Evolutionary conservation across 306 rosid genomes (phyloP), one percentile per base, ranked within the genome.

Genomic region (Cucurbita argyrosperma): DNA sequence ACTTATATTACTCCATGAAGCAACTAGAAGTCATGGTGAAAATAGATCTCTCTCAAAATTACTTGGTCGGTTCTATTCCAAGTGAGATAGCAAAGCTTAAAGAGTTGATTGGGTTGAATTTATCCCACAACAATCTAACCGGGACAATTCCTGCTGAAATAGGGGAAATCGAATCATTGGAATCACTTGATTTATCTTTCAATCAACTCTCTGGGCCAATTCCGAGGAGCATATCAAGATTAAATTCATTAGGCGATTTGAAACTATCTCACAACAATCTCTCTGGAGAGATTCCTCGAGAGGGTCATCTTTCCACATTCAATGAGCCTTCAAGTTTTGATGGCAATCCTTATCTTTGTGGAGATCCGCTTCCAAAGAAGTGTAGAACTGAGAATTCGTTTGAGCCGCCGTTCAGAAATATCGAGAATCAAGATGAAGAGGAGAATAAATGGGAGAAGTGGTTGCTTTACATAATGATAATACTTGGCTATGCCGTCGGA

Each of bases 31-130:
- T 76, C 1, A 14, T 76, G 7, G 75, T 40, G 19, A 43, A 13
- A 7, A 37, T 72, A 30, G 66, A 78, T 19, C 73, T 78, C 2
- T 78, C 77, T 3, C 52, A 42, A 1, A 78, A 72, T 47, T 71
- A 50, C 6, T 43, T 78, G 15, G 45, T 23, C 4, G 77, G 77
- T 19, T 6, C 1, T 1, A 72, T 78, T 26, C 77, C 77, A 3
- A 59, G 45, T 8, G 81, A 72, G 73, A 26, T 62, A 8, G 5
- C 45, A 0, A 10, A 4, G 4, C 57, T 78, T n/a, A 10, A 7
- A 16, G 45, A 13, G 12, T 42, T 60, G 6, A 15, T 23, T 14
- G 55, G 50, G 3, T 73, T 71, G 63, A 70, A 77, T 37, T 60
- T 71, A 11, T 71, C 76, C 0, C 51, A 50, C 6, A 77, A 77